Percentiles rank a stretch among this genome's conserved stretches.
These are phyloP conservation scores for Dionaea muscipula DNA, from an alignment of 179 eudicot species.

Conservation along the genomic window DNA sequence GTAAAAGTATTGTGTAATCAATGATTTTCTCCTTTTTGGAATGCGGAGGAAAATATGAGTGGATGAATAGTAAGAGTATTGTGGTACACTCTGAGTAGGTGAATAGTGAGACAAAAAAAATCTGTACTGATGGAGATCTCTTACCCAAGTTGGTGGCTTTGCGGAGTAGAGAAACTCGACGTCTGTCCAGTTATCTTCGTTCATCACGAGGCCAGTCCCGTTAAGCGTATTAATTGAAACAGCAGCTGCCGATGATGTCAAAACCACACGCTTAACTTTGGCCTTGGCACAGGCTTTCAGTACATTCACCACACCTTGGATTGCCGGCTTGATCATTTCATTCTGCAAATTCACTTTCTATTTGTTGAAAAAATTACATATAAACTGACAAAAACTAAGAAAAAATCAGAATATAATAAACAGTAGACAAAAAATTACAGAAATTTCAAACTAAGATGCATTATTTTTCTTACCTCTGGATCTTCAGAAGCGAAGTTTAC, in stretches of 20 bases:
- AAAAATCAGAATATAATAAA: neutral
- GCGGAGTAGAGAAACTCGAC: slow-evolving; percentile 39
- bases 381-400: neutral
- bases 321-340: slow-evolving; percentile 74
- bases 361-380: too few relatives aligned
- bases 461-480: slow-evolving; percentile 45
- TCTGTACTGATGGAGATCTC: neutral
- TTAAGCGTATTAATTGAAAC: slow-evolving; percentile 35
- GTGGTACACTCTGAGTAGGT: too few relatives aligned
- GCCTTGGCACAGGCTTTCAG: slow-evolving; percentile 43
- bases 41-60: too few relatives aligned
- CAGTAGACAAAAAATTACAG: neutral
- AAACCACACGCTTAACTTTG: slow-evolving; percentile 48
- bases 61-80: too few relatives aligned
- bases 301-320: slow-evolving; percentile 50
- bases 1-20: too few relatives aligned
- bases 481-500: slow-evolving; percentile 62
- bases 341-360: slow-evolving; percentile 20
- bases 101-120: neutral
- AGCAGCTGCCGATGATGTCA: slow-evolving; percentile 75
- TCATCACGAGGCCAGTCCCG: slow-evolving; percentile 47
- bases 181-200: slow-evolving; percentile 57
- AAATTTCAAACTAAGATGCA: too few relatives aligned
- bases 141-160: slow-evolving; percentile 73
- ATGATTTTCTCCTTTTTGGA: too few relatives aligned